Base-by-base conservation (phyloP, 2,329 filamentous ascomycete species). In the Diplodia intermedia region DNA sequence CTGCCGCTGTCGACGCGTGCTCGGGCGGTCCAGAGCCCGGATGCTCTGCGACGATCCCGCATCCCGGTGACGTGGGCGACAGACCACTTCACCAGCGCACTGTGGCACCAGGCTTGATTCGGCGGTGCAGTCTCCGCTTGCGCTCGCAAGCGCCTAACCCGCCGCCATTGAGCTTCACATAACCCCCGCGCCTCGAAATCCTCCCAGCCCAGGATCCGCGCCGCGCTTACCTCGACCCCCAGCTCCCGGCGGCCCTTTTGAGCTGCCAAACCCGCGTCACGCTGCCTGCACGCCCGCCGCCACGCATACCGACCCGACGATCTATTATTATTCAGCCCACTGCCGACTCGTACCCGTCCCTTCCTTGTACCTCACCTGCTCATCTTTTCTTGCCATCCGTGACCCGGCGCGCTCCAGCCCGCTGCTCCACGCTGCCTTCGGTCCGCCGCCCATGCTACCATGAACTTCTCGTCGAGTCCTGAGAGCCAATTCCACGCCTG, bases 381-480 rank as follows among this genome's bases (percentile, higher is more conserved):
- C 2, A 47, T 23, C 29, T 31, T 31, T n/a, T 49, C 11, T 8
- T 26, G 18, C 40, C 11, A 31, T 11, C 40, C 56, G 56, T 26
- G 56, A 23, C 60, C 60, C 40, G 11, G 43, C 60, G 47, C 36
- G 60, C 60, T 36, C 26, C n/a, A 7, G 38, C 43, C 47, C 43
- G 60, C 60, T 52, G 29, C 43, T 38, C 40, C 43, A 49, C 29
- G 23, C 47, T 43, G 23, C 12, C 29, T 20, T 15, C 29, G 36
- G 20, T 23, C 38, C 26, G 20, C 56, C 47, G 54, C 49, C 55
- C 43, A 67, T 68, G 56, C 60, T 68, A 68, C 54, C 66, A 68
- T 68, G 66, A 68, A 18, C 57, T 65, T 63, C 40, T 52, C 40
- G 52, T 68, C 66, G 36, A 65, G 57, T 60, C 66, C 66, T 65